Evolutionary conservation across 768 basidiomycete genomes (phyloP).

Genomic region (Lactarius indigo): DNA sequence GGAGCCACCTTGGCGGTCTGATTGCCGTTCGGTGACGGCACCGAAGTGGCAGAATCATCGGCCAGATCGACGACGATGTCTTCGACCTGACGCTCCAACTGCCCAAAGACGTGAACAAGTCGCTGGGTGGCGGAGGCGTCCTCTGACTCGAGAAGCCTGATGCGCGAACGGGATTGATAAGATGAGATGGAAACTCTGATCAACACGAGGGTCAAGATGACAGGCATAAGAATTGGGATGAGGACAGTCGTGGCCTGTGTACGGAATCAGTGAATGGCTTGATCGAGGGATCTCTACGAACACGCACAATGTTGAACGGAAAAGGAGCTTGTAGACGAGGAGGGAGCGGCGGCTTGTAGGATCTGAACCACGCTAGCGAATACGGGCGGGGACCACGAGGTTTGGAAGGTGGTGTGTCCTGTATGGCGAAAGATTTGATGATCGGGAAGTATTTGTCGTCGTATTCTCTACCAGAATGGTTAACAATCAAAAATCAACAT

Average conservation of each 20-base stretch:
- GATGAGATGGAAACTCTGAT: slow-evolving; percentile 56
- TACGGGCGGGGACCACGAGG: neutral
- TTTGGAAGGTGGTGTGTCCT: slow-evolving; percentile 13
- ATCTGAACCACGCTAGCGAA: slow-evolving; percentile 16
- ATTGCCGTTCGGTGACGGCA: neutral
- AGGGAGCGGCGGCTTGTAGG: slow-evolving; percentile 16
- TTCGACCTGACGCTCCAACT: slow-evolving; percentile 60
- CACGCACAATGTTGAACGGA: slow-evolving; percentile 67
- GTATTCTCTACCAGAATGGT: slow-evolving; percentile 3
- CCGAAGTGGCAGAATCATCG: slow-evolving; percentile 33
- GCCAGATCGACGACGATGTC: slow-evolving; percentile 57
- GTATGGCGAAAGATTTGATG: slow-evolving; percentile 20
- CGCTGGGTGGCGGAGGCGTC: slow-evolving; percentile 40
- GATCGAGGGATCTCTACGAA: neutral
- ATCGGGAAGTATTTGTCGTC: slow-evolving; percentile 24
- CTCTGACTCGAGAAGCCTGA: slow-evolving; percentile 60
- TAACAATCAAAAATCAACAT: neutral
- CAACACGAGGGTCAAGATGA: slow-evolving; percentile 50
- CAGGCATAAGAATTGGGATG: slow-evolving; percentile 65
- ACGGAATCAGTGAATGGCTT: neutral
- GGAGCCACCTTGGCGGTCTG: slow-evolving; percentile 27
- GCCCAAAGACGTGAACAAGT: slow-evolving; percentile 53
- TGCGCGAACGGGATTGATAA: slow-evolving; percentile 58
- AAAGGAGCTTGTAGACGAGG: slow-evolving; percentile 35
- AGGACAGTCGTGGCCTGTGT: slow-evolving; percentile 48